Evolutionary conservation across 2,329 filamentous ascomycete species (phyloP).

Genomic region (Beauveria varroae): DNA sequence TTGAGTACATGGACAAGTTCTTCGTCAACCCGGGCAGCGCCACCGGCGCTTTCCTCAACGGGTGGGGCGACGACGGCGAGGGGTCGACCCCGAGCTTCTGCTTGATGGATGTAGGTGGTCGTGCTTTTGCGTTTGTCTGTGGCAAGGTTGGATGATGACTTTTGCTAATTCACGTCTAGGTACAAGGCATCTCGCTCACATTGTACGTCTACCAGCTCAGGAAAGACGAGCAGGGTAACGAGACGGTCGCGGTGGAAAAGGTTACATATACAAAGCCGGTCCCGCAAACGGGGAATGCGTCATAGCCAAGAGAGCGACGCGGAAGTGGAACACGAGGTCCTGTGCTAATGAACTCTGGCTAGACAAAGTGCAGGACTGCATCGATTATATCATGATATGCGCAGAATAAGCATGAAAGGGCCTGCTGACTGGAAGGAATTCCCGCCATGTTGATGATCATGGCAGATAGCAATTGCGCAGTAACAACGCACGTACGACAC

Average conservation of each 20-base stretch:
- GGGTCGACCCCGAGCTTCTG: constrained; percentile 88
- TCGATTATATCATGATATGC: constrained; percentile 5
- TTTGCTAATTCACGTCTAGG: constrained; percentile 44
- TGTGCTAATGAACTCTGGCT: background rate
- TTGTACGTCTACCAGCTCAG: constrained; percentile 88
- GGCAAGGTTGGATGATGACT: background rate
- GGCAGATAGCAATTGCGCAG: constrained; percentile 8
- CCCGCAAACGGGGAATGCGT: constrained; percentile 46
- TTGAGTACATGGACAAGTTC: constrained; percentile 69
- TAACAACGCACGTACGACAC: background rate
- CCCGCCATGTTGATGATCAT: background rate
- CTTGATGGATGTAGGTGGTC: constrained; percentile 81
- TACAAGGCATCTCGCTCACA: constrained; percentile 92
- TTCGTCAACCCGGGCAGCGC: constrained; percentile 63
- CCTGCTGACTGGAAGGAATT: background rate
- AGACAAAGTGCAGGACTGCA: background rate
- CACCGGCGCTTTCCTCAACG: constrained; percentile 54
- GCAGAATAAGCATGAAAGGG: background rate
- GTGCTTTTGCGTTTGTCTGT: background rate
- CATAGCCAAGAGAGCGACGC: constrained; percentile 23
- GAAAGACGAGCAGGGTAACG: constrained; percentile 67
- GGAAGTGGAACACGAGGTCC: background rate
- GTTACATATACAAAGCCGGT: constrained; percentile 77
- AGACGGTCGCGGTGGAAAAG: constrained; percentile 79
- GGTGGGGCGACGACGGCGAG: constrained; percentile 52